These are phyloP conservation scores for Adiantum capillusveneris DNA, from an alignment of 75 land plant genomes.

Conservation along the genomic window DNA sequence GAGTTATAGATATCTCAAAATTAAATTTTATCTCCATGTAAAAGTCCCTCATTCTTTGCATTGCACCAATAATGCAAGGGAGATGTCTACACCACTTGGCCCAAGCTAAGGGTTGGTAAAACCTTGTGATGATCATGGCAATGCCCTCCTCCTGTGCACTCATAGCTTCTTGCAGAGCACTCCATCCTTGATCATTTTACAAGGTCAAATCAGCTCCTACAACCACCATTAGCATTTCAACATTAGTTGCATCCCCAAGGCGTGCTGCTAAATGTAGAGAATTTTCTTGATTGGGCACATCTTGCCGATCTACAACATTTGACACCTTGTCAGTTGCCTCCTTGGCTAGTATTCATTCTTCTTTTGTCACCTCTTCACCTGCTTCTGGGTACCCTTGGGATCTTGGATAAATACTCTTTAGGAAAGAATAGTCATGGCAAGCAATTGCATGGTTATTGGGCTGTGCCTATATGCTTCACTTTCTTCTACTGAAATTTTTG, in stretches of 20 bases:
- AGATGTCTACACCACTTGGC: conserved; percentile 79
- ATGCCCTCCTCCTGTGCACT: conserved; percentile 70
- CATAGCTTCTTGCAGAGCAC: conserved; percentile 87
- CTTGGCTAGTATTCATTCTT: conserved; percentile 63
- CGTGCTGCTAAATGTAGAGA: conserved; percentile 85
- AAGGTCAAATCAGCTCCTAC: conserved; percentile 97
- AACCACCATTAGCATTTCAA: conserved; percentile 72
- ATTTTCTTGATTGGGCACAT: conserved; percentile 87
- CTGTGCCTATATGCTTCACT: no score
- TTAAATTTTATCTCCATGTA: conserved; percentile 73
- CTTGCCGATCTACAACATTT: conserved; percentile 76
- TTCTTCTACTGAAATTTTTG: no score
- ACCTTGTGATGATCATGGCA: conserved; percentile 52
- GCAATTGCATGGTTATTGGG: conserved; percentile 76
- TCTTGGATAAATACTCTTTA: conserved; percentile 41
- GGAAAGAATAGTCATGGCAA: conserved; percentile 48
- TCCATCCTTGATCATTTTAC: conserved; percentile 90
- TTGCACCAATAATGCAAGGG: conserved; percentile 51
- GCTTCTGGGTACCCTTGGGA: conserved; percentile 68
- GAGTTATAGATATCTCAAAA: conserved; percentile 73
- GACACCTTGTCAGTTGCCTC: conserved; percentile 64
- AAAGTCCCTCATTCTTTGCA: conserved; percentile 75
- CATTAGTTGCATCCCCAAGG: conserved; percentile 55
- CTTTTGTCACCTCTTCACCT: conserved; percentile 75
- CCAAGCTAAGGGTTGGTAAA: conserved; percentile 76